A percentile compares a stretch with the other conserved stretches of the same genome.
Evolutionary conservation across 768 basidiomycete species (phyloP).

Genomic region (Heimioporus sp.): DNA sequence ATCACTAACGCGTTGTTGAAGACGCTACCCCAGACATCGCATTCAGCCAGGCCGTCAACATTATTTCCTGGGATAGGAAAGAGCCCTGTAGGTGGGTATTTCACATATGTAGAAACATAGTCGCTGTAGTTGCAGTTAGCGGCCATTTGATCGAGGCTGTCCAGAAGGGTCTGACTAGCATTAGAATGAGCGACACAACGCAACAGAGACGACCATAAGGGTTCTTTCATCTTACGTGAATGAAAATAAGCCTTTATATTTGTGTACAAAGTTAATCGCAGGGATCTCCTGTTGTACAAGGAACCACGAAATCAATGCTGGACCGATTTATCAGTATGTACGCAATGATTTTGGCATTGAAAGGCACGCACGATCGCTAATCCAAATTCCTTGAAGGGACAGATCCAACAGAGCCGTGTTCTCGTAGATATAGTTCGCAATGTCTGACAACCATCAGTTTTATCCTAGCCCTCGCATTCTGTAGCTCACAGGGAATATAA

Average conservation of each 20-base stretch:
- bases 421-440: slow-evolving; percentile 71
- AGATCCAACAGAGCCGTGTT: slow-evolving; percentile 53
- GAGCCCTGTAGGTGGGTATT: slow-evolving; percentile 62
- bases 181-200: not conserved
- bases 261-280: slow-evolving; percentile 71
- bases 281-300: slow-evolving; percentile 70
- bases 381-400: slow-evolving; percentile 67
- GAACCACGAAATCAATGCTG: slow-evolving; percentile 59
- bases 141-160: slow-evolving; percentile 52
- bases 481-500: slow-evolving; percentile 55
- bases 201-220: not conserved
- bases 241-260: slow-evolving; percentile 66
- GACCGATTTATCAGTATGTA: not conserved
- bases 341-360: not conserved
- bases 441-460: slow-evolving; percentile 42
- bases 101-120: slow-evolving; percentile 61
- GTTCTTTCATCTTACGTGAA: slow-evolving; percentile 52
- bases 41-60: slow-evolving; percentile 43
- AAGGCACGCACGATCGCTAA: slow-evolving; percentile 58
- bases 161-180: slow-evolving; percentile 60
- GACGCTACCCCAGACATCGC: slow-evolving; percentile 68
- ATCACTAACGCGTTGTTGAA: slow-evolving; percentile 57
- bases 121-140: slow-evolving; percentile 58
- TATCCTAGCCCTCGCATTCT: not conserved
- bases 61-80: slow-evolving; percentile 69